phyloP scores from a whole-genome alignment of 2,329 filamentous ascomycete species.

The Emergomyces orientalis region DNA sequence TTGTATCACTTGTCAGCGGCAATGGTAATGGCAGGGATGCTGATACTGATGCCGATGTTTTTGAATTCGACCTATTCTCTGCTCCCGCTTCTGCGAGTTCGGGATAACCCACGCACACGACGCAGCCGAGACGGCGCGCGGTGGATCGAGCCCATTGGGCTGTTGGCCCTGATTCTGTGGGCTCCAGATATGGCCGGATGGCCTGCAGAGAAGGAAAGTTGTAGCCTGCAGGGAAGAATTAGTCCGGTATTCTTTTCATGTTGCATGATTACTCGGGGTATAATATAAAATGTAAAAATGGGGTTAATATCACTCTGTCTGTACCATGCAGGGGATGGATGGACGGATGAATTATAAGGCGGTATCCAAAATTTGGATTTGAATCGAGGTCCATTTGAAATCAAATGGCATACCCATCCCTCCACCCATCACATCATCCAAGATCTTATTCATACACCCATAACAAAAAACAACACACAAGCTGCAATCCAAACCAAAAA shows the following conservation, averaged over 20 bases:
- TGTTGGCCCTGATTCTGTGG: slow-evolving; percentile 45
- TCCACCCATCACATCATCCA: not conserved
- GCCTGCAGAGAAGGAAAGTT: slow-evolving; percentile 51
- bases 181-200: slow-evolving; percentile 51
- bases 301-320: not conserved
- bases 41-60: slow-evolving; percentile 12
- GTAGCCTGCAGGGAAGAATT: slow-evolving; percentile 41
- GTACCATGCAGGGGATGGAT: not conserved
- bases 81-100: slow-evolving; percentile 33
- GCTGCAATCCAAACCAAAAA: not conserved
- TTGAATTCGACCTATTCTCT: slow-evolving; percentile 7
- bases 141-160: slow-evolving; percentile 50
- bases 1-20: not conserved
- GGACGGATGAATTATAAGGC: not conserved
- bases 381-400: not conserved
- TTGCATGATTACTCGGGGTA: not conserved
- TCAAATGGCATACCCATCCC: not conserved
- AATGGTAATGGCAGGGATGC: not conserved
- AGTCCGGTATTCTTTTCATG: not conserved
- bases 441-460: not conserved
- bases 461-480: not conserved
- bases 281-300: not conserved
- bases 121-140: slow-evolving; percentile 46
- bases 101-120: slow-evolving; percentile 57
- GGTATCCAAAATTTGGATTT: not conserved